Evolutionary conservation across 106 monocot genomes (phyloP), one percentile per base, ranked within the genome.

Genomic region (Narthecium ossifragum): DNA sequence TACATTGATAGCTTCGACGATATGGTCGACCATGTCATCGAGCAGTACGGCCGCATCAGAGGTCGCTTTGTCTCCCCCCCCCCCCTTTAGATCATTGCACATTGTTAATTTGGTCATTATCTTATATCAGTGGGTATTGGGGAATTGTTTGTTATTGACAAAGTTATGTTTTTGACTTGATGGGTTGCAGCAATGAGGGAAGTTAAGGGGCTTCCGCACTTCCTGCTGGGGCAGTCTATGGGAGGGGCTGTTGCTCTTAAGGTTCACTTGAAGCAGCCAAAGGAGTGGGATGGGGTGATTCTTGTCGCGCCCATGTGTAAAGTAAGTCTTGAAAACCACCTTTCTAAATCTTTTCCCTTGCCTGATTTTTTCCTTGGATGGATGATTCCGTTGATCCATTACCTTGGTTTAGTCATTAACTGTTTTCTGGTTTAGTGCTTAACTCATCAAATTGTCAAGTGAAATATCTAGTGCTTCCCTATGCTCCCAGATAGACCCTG

Each of bases 231-330:
- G 11, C 90, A 94, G 56, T 94, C 94, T 23, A 94, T 94, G 94
- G 94, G 94, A 65, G 94, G 90, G 9, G 94, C 94, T 53, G 90
- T 94, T 54, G 94, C 94, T 63, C 75, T 94, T 25, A 94, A 90
- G 58, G 69, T 75, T 47, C 90, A 90, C 52, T 38, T 94, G 26
- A 94, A 86, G 67, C 85, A 80, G 64, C 75, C 71, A 18, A 53
- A 67, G 24, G 86, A 86, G 26, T 94, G 89, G 89, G 89, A 90
- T 71, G 94, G 94, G 1, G 52, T 94, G 24, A 34, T 94, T 64
- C 94, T 94, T 65, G 86, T 90, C 34, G 94, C 94, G 9, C 94
- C 94, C 0, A 94, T 94, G 94, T 89, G 85, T 61, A 94, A 94
- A 73, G 94, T 94, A 83, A 71, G 63, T 25, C 34, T 50, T 51